Evolutionary conservation across 495 filamentous ascomycete genomes (phyloP).

Genomic region (Evernia prunastri): DNA sequence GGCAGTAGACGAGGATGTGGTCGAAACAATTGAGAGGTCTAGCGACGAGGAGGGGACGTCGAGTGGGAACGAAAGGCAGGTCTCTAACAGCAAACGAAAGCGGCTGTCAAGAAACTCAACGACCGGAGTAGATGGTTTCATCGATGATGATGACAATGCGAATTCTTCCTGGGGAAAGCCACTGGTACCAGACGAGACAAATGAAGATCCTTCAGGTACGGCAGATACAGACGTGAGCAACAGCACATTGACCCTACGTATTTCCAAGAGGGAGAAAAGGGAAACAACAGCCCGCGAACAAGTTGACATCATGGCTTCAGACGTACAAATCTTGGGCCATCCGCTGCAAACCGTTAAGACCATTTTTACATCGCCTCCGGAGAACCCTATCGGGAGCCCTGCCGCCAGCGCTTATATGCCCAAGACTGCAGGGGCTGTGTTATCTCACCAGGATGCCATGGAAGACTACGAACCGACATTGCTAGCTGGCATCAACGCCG

Average conservation of each 20-base stretch:
- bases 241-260: not conserved
- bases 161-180: not conserved
- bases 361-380: not conserved
- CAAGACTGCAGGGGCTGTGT: not conserved
- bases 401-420: not conserved
- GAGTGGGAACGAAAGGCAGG: not conserved
- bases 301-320: not conserved
- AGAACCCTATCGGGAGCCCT: not conserved
- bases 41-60: not conserved
- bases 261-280: not conserved
- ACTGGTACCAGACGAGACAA: not conserved
- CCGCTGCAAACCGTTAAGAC: no score
- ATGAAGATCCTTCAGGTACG: not conserved
- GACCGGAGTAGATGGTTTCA: not conserved
- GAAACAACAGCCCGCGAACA: not conserved
- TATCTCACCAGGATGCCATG: not conserved
- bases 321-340: not conserved
- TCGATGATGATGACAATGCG: not conserved
- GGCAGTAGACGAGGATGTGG: not conserved
- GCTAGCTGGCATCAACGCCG: not conserved
- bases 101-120: not conserved
- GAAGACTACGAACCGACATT: not conserved
- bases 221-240: not conserved
- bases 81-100: not conserved
- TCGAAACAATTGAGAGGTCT: not conserved